These are phyloP conservation scores for Plasmopara viticola DNA, from an alignment of 352 stramenopile species.

Conservation along the genomic window DNA sequence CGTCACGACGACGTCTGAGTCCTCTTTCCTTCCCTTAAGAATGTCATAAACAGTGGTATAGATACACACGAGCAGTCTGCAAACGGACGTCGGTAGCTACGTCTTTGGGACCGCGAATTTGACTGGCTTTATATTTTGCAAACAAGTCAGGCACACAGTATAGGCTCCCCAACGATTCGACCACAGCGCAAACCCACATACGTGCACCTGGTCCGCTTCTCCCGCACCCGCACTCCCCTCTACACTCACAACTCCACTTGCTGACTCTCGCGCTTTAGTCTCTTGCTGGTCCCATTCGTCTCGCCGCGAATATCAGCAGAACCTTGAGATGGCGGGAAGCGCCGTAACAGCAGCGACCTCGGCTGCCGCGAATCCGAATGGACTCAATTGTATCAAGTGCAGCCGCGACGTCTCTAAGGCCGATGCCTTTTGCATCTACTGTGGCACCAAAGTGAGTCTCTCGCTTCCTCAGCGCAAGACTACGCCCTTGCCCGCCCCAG, in stretches of 20 bases:
- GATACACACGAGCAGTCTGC: too few species aligned
- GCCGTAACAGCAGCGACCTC: constrained; percentile 49
- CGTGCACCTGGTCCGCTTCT: constrained; percentile 2
- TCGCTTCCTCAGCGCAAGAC: constrained; percentile 53
- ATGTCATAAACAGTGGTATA: too few species aligned
- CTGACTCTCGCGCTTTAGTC: constrained; percentile 33
- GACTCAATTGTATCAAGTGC: constrained; percentile 70
- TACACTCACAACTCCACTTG: constrained; percentile 43
- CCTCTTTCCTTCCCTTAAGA: too few species aligned
- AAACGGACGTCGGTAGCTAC: too few species aligned
- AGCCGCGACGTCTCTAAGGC: constrained; percentile 58
- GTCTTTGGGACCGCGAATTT: not conserved
- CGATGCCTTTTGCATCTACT: constrained; percentile 86
- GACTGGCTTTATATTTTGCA: constrained; percentile 16
- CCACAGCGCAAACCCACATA: constrained; percentile 15
- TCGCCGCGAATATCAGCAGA: not conserved
- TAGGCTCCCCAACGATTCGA: constrained; percentile 10
- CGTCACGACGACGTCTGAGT: too few species aligned
- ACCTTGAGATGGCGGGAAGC: constrained; percentile 50
- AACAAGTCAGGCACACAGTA: constrained; percentile 13
- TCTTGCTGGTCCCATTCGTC: constrained; percentile 14
- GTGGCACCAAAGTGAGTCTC: constrained; percentile 74
- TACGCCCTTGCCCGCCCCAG: constrained; percentile 8
- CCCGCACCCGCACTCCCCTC: not conserved
- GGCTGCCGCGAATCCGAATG: constrained; percentile 21